Evolutionary conservation across 352 stramenopile species (phyloP), one percentile per base, ranked within the genome.

Genomic region (Phytophthora brassicae): DNA sequence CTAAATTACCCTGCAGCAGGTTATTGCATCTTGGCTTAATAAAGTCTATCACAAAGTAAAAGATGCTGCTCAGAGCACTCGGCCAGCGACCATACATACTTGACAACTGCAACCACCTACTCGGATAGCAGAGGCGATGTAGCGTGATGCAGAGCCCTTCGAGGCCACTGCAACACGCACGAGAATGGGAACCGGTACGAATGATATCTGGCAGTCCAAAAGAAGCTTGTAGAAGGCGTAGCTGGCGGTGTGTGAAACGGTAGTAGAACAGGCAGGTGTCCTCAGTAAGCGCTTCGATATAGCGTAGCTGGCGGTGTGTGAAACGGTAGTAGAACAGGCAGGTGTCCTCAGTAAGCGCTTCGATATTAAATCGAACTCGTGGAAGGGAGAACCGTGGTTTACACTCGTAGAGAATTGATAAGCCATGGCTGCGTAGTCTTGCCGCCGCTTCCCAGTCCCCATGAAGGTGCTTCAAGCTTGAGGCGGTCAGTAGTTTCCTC

Each of bases 181-280:
- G 36, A 8, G 55, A 63, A 13, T 55, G 35, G 2, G 35, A 23
- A 24, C 45, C 45, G 1, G 44, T 62, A 3, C 45, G 46, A 44
- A 56, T 56, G 12, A 63, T 26, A 0, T 63, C 55, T 6, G 55
- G 55, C 7, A 62, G 33, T 14, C 24, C 26, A 35, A 62, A 62
- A 2, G 33, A n/a, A 28, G n/a, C n/a, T 44, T 45, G 45, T 45
- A 63, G 14, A 3, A 24, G 44, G 7, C 44, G 44, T 49, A 63
- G 24, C 12, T 63, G 45, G 19, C 24, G 24, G 1, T 51, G 55
- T 13, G 45, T 56, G 36, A 56, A 50, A 2, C 55, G 44, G 38
- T 56, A 56, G 17, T 43, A 57, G 36, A 57, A 20, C 17, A 57
- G 23, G 9, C 50, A 57, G 0, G 26, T n/a, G 11, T 47, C 50